Evolutionary conservation across 306 rosid genomes (phyloP).

Genomic region (Quercus parvula): DNA sequence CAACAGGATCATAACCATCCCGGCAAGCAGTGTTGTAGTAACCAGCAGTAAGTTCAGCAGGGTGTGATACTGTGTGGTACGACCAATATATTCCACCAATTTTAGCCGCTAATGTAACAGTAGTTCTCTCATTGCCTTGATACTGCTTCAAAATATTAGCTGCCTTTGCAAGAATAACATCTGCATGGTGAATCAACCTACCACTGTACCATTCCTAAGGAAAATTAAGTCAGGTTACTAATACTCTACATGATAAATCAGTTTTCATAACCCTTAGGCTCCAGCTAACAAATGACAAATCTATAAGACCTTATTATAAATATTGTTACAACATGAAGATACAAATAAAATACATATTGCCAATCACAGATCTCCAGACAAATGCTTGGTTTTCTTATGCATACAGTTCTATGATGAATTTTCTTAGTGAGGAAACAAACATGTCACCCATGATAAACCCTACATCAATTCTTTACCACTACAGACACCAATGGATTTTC

Average conservation of each 20-base stretch:
- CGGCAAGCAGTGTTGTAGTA: slow-evolving; percentile 30
- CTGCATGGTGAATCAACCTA: slow-evolving; percentile 35
- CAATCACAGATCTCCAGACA: background rate
- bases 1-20: slow-evolving; percentile 37
- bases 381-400: background rate
- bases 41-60: slow-evolving; percentile 42
- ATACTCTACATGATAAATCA: background rate
- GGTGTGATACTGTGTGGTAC: slow-evolving; percentile 30
- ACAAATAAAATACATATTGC: background rate
- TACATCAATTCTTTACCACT: background rate
- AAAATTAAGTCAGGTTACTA: background rate
- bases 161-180: slow-evolving; percentile 38
- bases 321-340: background rate
- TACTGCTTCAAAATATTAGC: slow-evolving; percentile 30
- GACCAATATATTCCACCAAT: slow-evolving; percentile 42
- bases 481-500: background rate
- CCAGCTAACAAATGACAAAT: background rate
- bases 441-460: background rate
- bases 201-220: slow-evolving; percentile 45
- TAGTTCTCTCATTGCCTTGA: slow-evolving; percentile 12
- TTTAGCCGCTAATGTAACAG: slow-evolving; percentile 32
- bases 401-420: background rate
- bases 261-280: background rate
- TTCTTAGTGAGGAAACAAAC: background rate
- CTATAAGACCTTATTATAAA: background rate